Evolutionary conservation across 495 filamentous ascomycete genomes (phyloP).

Genomic region (Aspergillus bertholletiae): DNA sequence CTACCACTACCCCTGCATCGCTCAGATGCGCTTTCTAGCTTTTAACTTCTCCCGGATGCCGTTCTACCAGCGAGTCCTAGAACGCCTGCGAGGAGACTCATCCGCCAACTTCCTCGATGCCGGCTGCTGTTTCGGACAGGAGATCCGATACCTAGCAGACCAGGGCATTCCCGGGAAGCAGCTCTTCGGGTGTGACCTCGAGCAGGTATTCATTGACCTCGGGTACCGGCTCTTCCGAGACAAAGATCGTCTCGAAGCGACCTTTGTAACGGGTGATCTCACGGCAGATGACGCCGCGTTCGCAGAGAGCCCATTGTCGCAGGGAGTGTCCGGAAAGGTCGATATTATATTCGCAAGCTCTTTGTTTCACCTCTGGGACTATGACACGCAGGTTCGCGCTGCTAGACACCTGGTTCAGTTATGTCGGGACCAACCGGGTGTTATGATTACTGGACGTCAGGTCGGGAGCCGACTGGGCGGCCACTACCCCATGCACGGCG

Average conservation of each 20-base stretch:
- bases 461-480: slow-evolving; percentile 29
- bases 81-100: too few relatives aligned
- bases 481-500: slow-evolving; percentile 18
- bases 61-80: too few relatives aligned
- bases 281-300: slow-evolving; percentile 4
- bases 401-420: slow-evolving; percentile 32
- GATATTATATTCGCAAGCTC: slow-evolving; percentile 38
- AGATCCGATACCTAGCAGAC: slow-evolving; percentile 40
- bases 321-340: slow-evolving; percentile 26
- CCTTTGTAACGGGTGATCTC: slow-evolving; percentile 31
- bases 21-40: too few relatives aligned
- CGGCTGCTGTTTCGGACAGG: too few relatives aligned
- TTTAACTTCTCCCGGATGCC: too few relatives aligned
- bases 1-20: too few relatives aligned
- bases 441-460: slow-evolving; percentile 43
- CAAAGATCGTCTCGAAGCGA: slow-evolving; percentile 21
- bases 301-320: slow-evolving; percentile 8
- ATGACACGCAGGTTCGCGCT: slow-evolving; percentile 31
- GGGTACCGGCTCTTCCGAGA: slow-evolving; percentile 52
- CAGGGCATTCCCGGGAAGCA: slow-evolving; percentile 40
- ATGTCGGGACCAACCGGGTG: slow-evolving; percentile 25
- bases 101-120: too few relatives aligned
- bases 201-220: slow-evolving; percentile 45
- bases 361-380: slow-evolving; percentile 45
- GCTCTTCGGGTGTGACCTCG: slow-evolving; percentile 48